Conservation (phyloP, 2,329 filamentous ascomycete genomes). For the Pestalotiopsis fici region DNA sequence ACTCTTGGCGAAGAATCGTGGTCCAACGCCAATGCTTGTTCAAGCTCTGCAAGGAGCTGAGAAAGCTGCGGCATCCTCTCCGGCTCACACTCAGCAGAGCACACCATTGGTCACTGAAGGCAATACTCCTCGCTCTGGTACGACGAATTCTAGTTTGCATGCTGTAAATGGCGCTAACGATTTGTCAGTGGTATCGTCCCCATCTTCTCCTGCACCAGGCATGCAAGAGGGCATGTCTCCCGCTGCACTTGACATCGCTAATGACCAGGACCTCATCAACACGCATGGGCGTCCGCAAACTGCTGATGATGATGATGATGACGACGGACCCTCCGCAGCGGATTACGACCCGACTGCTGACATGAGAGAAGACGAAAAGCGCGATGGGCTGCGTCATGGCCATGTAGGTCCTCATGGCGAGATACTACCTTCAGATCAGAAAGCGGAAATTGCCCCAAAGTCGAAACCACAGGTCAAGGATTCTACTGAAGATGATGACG, state of each 20-base stretch:
- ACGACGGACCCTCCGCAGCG: slow-evolving; percentile 72
- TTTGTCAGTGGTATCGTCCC: slow-evolving; percentile 29
- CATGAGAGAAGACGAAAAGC: slow-evolving; percentile 70
- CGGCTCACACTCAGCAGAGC: slow-evolving; percentile 46
- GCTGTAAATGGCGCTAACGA: slow-evolving; percentile 21
- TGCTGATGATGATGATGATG: slow-evolving; percentile 43
- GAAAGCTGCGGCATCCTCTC: slow-evolving; percentile 56
- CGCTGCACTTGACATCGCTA: slow-evolving; percentile 61
- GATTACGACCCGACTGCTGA: slow-evolving; percentile 79
- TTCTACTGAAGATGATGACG: slow-evolving; percentile 59
- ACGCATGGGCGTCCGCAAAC: slow-evolving; percentile 43
- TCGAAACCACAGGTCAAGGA: slow-evolving; percentile 37
- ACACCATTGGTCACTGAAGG: slow-evolving; percentile 39
- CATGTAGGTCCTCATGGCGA: slow-evolving; percentile 59
- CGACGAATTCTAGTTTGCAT: slow-evolving; percentile 17
- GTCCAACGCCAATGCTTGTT: slow-evolving; percentile 72
- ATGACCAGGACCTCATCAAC: slow-evolving; percentile 70
- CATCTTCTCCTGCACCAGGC: slow-evolving; percentile 40
- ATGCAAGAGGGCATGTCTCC: slow-evolving; percentile 57
- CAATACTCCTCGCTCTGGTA: slow-evolving; percentile 51
- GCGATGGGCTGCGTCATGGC: slow-evolving; percentile 56
- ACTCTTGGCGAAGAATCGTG: slow-evolving; percentile 79
- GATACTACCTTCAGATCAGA: slow-evolving; percentile 42
- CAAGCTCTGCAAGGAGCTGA: slow-evolving; percentile 69
- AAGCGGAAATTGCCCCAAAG: slow-evolving; percentile 35